Percentiles rank a stretch among this genome's conserved stretches.
Conservation (phyloP, 169 alveolate species). For the Plasmodium ovale region DNA sequence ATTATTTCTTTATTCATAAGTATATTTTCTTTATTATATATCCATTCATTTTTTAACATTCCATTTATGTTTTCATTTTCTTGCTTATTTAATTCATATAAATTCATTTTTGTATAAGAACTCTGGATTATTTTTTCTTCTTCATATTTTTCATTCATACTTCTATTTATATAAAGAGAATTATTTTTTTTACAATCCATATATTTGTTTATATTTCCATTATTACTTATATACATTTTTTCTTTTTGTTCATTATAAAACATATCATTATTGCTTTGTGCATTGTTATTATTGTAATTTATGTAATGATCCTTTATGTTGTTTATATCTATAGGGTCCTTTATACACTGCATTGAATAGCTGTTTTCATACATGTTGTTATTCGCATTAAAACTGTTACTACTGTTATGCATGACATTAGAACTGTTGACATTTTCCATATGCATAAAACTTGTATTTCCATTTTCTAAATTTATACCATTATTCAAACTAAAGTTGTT, state of each 20-base stretch:
- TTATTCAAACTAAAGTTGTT: neutral
- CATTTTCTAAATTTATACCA: neutral
- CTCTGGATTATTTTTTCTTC: slow-evolving; percentile 28
- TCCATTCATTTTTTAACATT: slow-evolving; percentile 31
- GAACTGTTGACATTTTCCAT: neutral
- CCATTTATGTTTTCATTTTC: slow-evolving; percentile 27
- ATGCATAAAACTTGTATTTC: neutral
- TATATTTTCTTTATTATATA: slow-evolving; percentile 1
- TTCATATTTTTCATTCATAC: slow-evolving; percentile 31
- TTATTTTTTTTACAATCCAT: slow-evolving; percentile 37
- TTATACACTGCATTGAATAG: slow-evolving; percentile 23
- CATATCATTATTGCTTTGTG: neutral
- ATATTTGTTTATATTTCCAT: slow-evolving; percentile 13
- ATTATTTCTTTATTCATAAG: neutral
- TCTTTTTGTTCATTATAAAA: slow-evolving; percentile 52
- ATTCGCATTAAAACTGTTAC: slow-evolving; percentile 13
- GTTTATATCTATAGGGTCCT: slow-evolving; percentile 17
- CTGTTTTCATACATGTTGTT: slow-evolving; percentile 21
- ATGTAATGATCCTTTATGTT: slow-evolving; percentile 22
- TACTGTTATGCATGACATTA: neutral
- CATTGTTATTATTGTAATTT: slow-evolving; percentile 6
- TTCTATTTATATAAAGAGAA: slow-evolving; percentile 3
- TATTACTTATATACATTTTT: slow-evolving; percentile 23
- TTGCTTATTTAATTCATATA: slow-evolving; percentile 12
- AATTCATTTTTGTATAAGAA: slow-evolving; percentile 17